phyloP scores from a whole-genome alignment of 352 stramenopile species.

The Phytophthora syringae region DNA sequence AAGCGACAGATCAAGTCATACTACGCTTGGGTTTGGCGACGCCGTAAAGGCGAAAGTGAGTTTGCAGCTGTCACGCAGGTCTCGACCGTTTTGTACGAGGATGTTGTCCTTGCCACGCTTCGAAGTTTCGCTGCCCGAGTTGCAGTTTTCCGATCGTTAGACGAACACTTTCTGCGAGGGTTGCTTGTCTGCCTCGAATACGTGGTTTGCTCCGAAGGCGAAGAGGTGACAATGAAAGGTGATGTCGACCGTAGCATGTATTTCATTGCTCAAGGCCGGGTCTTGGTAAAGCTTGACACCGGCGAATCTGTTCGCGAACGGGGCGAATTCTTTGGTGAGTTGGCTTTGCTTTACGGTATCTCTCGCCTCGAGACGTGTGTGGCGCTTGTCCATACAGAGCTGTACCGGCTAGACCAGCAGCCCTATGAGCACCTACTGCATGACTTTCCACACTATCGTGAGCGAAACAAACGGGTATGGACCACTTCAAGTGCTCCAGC shows the following conservation, averaged over 20 bases:
- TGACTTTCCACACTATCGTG: conserved; percentile 74
- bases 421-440: conserved; percentile 69
- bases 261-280: conserved; percentile 52
- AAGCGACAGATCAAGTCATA: conserved; percentile 83
- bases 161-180: conserved; percentile 71
- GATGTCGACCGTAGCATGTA: conserved; percentile 84
- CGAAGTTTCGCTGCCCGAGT: conserved; percentile 59
- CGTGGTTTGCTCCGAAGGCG: conserved; percentile 73
- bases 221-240: conserved; percentile 71
- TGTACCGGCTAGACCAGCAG: conserved; percentile 73
- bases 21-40: conserved; percentile 68
- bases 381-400: conserved; percentile 56
- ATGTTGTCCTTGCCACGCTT: conserved; percentile 64
- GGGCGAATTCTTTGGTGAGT: conserved; percentile 70
- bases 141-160: conserved; percentile 56
- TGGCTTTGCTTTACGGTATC: conserved; percentile 68
- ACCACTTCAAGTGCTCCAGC: conserved; percentile 34
- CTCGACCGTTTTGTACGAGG: conserved; percentile 59
- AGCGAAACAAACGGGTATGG: conserved; percentile 56
- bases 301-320: conserved; percentile 61
- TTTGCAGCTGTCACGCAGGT: conserved; percentile 55
- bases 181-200: conserved; percentile 70
- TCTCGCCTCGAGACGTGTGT: conserved; percentile 71
- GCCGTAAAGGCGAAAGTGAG: conserved; percentile 59
- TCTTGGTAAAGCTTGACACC: conserved; percentile 67